Evolutionary conservation across 495 filamentous ascomycete species (phyloP), one percentile per base, ranked within the genome.

Genomic region (Saxophila tyrrhenica): DNA sequence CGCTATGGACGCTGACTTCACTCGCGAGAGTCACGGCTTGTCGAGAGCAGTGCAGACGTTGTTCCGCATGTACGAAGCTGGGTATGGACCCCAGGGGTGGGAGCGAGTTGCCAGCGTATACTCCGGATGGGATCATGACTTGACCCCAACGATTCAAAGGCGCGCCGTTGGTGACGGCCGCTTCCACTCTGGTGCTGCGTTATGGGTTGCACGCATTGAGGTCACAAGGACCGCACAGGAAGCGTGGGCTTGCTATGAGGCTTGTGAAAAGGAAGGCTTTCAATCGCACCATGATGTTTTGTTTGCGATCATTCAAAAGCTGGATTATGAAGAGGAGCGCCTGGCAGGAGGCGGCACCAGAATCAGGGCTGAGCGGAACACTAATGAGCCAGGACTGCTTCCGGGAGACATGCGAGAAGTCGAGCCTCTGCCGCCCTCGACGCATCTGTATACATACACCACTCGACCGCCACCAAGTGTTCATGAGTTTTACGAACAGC

Each of bases 161-260:
- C 62, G 45, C 9, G 23, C 23, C 35, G 20, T 47, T 15, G 16
- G 46, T 11, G 35, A 9, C 24, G 39, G 2, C 25, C 32, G 20
- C n/a, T 38, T 39, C 32, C 15, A 22, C 11, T 35, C 24, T 17
- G 39, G 23, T 2, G 19, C 46, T n/a, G 41, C 32, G 5, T 58
- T 78, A 1, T 87, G 84, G 84, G 73, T 70, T 25, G 80, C 77
- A 11, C 75, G 83, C 9, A 77, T 87, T 38, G 68, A 73, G 25
- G 74, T 83, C 11, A 88, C 84, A 7, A 71, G 84, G 19, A 87
- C 84, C 1, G 64, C 80, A 20, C 73, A 82, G 38, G 84, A 88
- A 69, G 85, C 84, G 11, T 88, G 85, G 85, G 77, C 75, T 16
- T 79, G 78, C 52, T 88, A 86, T 62, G 61, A 82, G 9, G 72